Base-by-base conservation (phyloP, 2,329 filamentous ascomycete species). In the Fonsecaea erecta region DNA sequence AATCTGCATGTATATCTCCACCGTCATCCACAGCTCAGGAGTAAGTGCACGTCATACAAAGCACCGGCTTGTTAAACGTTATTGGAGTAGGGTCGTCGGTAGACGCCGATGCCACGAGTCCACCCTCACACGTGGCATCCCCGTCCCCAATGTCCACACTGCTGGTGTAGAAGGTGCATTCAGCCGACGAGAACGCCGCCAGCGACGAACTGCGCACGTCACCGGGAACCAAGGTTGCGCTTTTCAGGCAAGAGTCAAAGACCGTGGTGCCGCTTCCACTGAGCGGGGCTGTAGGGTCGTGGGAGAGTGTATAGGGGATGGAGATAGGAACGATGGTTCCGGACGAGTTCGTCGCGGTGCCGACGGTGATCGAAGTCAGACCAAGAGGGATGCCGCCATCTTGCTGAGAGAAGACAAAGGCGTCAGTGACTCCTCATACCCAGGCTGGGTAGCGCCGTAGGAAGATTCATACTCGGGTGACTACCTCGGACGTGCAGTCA, bases 351-450 rank as follows among this genome's bases (percentile, higher is more conserved):
- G 32, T 51, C 24, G n/a, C 60, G 21, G 18, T 51, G 60, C 60
- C 53, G n/a, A 62, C 37, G 3, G 52, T 57, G 9, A 56, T 52
- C 14, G 60, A 56, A 14, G 37, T 51, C 21, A 62, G 37, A 40
- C 53, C 52, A 2, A 52, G 37, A 6, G 53, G 37, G 37, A 57
- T 16, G n/a, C 18, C 18, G 32, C 32, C 18, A 9, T 43, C 37
- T 51, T 37, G 28, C 28, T 56, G 32, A 18, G 18, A 14, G 18
- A 1, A 48, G 2, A 21, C 21, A 14, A 34, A 24, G 18, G 26
- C 0, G 55, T 48, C 1, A 34, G 28, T n/a, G n/a, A n/a, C 8
- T n/a, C 26, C 9, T 11, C 12, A 7, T 1, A 21, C 24, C 14
- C 30, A 12, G 11, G 2, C 14, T n/a, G 18, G 21, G 5, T 24